Percentiles rank a stretch among this genome's conserved stretches.
These are phyloP conservation scores for Penicillium angulare DNA, from an alignment of 495 filamentous ascomycete genomes.

Conservation along the genomic window DNA sequence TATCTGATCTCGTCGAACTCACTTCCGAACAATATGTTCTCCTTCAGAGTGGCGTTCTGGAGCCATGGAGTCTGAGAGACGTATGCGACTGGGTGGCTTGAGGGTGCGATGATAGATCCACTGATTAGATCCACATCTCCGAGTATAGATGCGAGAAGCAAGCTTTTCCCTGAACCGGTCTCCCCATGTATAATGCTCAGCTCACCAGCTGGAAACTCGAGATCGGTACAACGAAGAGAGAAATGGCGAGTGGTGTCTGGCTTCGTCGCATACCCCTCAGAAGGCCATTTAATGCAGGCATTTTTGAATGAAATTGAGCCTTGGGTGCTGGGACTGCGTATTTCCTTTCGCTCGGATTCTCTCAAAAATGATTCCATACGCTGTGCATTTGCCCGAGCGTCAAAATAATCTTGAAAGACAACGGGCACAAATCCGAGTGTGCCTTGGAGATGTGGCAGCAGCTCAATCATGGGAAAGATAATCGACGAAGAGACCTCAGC, in stretches of 20 bases:
- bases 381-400: background rate
- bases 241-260: background rate
- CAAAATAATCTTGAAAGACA: background rate
- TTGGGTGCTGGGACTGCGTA: background rate
- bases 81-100: background rate
- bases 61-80: conserved; percentile 1
- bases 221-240: background rate
- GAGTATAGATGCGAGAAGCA: background rate
- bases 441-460: background rate
- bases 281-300: background rate
- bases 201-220: background rate
- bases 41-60: background rate
- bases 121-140: background rate
- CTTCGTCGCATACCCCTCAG: background rate
- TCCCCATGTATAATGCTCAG: background rate
- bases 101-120: background rate
- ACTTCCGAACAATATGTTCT: conserved; percentile 5
- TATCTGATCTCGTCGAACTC: background rate
- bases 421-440: background rate
- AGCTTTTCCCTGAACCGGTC: background rate
- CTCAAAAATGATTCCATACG: background rate
- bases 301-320: background rate
- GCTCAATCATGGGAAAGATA: background rate
- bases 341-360: background rate
- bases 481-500: background rate